These are phyloP conservation scores for Calonectria montana DNA, from an alignment of 2,329 filamentous ascomycete genomes.

Conservation along the genomic window DNA sequence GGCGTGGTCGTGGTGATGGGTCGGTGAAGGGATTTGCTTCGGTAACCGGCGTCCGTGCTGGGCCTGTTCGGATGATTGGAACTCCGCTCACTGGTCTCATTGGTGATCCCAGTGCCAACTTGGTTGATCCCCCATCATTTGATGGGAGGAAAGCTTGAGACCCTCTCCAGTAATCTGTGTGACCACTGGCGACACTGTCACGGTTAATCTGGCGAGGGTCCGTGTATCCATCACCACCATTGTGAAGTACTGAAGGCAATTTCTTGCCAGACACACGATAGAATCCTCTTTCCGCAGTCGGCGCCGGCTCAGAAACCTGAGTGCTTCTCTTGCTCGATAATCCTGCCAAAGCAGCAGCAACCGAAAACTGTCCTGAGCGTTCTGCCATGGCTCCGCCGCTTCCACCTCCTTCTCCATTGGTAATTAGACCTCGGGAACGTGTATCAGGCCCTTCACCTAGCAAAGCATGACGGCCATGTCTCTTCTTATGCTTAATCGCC, in stretches of 20 bases:
- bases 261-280: constrained; percentile 74
- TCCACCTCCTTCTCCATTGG: constrained; percentile 32
- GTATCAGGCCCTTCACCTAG: constrained; percentile 52
- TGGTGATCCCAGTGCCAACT: constrained; percentile 65
- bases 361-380: constrained; percentile 52
- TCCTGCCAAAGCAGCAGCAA: constrained; percentile 62
- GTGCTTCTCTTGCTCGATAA: constrained; percentile 54
- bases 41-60: constrained; percentile 71
- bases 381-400: constrained; percentile 57
- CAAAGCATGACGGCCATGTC: constrained; percentile 56
- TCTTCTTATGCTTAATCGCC: constrained; percentile 67
- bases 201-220: constrained; percentile 53
- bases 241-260: constrained; percentile 70
- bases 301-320: constrained; percentile 42
- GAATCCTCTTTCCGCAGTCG: constrained; percentile 67
- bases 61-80: constrained; percentile 73
- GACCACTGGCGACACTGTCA: constrained; percentile 58
- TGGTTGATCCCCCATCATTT: constrained; percentile 45
- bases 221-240: constrained; percentile 72
- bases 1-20: constrained; percentile 43
- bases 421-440: constrained; percentile 45
- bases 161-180: constrained; percentile 65
- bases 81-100: constrained; percentile 72
- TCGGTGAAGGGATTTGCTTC: constrained; percentile 63
- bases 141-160: constrained; percentile 59